Conservation (phyloP, 768 basidiomycete genomes). For the Leccinum uliginosum region DNA sequence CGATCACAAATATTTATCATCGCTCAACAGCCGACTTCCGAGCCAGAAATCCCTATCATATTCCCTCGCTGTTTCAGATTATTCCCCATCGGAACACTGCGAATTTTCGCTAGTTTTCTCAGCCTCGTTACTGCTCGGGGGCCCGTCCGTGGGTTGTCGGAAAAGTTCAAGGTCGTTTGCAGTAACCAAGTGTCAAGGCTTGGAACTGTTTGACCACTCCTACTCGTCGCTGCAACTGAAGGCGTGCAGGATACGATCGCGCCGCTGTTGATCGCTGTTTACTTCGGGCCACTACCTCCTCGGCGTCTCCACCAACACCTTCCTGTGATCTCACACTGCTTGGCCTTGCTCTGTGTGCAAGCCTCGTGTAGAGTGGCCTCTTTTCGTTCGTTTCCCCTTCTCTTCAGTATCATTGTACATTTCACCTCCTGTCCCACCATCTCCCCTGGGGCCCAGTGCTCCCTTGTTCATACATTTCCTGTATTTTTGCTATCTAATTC, state of each 20-base stretch:
- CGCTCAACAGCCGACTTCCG: neutral
- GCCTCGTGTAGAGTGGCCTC: conserved; percentile 7
- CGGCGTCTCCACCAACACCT: neutral
- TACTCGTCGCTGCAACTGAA: neutral
- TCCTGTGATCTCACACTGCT: conserved; percentile 6
- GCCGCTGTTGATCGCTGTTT: conserved; percentile 24
- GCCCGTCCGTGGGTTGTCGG: neutral
- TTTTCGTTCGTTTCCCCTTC: neutral
- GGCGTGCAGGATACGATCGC: conserved; percentile 1
- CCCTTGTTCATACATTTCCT: conserved; percentile 1
- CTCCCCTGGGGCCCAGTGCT: conserved; percentile 14
- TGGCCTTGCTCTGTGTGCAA: conserved; percentile 16
- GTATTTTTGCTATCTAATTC: conserved; percentile 2
- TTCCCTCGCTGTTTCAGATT: neutral
- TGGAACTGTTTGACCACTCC: neutral
- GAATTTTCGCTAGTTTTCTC: neutral
- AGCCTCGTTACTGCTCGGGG: conserved; percentile 1
- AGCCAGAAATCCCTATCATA: neutral
- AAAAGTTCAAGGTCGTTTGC: neutral
- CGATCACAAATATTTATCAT: neutral
- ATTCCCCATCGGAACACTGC: neutral
- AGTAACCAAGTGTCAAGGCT: neutral
- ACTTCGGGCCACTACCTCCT: neutral
- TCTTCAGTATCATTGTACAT: neutral
- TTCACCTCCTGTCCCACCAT: neutral